A percentile compares a stretch with the other conserved stretches of the same genome.
These are phyloP conservation scores for Heterobasidion irregulare DNA, from an alignment of 1,284 basidiomycete genomes.

Conservation along the genomic window DNA sequence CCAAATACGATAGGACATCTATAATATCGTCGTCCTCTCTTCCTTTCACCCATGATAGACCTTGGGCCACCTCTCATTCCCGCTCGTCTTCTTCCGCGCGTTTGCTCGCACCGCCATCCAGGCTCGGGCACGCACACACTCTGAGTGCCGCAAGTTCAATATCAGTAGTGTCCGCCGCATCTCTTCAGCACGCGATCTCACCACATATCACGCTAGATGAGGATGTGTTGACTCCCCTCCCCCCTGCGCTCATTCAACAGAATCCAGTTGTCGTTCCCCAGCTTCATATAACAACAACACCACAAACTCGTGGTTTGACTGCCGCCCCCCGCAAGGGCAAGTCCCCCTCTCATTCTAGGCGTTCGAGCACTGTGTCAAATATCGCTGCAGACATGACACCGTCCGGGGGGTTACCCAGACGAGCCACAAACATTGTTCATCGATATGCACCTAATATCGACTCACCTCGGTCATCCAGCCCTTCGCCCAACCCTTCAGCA, in stretches of 20 bases:
- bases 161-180: not conserved
- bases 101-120: not conserved
- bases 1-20: not conserved
- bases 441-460: too few species aligned
- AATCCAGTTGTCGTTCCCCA: conserved; percentile 1
- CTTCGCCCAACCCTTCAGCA: not conserved
- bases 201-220: conserved; percentile 24
- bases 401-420: too few species aligned
- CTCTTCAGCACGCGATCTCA: conserved; percentile 27
- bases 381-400: too few species aligned
- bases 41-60: not conserved
- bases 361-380: too few species aligned
- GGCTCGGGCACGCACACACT: conserved; percentile 6
- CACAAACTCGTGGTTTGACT: not conserved
- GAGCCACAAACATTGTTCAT: too few species aligned
- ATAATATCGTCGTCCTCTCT: not conserved
- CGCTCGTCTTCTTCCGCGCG: not conserved
- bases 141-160: conserved; percentile 1
- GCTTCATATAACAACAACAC: not conserved
- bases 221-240: conserved; percentile 18
- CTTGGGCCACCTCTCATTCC: too few species aligned
- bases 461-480: too few species aligned
- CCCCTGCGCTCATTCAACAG: conserved; percentile 13
- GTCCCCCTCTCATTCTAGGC: not conserved
- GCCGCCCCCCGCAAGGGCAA: not conserved